Percentiles rank a stretch among this genome's conserved stretches.
phyloP scores from a whole-genome alignment of 2,329 filamentous ascomycete species.

The Penicillium freii region DNA sequence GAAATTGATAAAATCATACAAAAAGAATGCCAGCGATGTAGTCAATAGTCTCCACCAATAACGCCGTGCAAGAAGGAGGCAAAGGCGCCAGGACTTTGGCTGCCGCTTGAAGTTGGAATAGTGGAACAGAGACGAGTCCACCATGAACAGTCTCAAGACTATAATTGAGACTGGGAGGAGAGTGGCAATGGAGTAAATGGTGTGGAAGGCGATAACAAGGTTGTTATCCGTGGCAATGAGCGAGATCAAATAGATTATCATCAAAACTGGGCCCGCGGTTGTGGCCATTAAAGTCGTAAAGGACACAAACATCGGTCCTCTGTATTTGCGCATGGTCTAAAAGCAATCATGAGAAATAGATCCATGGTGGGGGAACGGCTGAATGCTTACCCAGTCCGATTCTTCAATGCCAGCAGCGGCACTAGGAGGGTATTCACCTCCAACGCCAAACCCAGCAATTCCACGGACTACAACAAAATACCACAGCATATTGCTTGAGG shows the following conservation, averaged over 20 bases:
- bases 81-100: slow-evolving; percentile 25
- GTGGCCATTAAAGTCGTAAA: slow-evolving; percentile 41
- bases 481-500: slow-evolving; percentile 38
- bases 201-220: slow-evolving; percentile 30
- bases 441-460: slow-evolving; percentile 39
- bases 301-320: slow-evolving; percentile 37
- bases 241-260: slow-evolving; percentile 38
- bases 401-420: slow-evolving; percentile 40
- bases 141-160: slow-evolving; percentile 36
- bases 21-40: slow-evolving; percentile 36
- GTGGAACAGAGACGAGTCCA: slow-evolving; percentile 34
- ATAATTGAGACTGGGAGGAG: slow-evolving; percentile 35
- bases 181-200: slow-evolving; percentile 34
- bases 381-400: slow-evolving; percentile 29
- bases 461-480: slow-evolving; percentile 39
- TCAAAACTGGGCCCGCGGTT: slow-evolving; percentile 32
- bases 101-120: slow-evolving; percentile 34
- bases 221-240: slow-evolving; percentile 39
- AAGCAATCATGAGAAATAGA: background rate
- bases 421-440: slow-evolving; percentile 41
- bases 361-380: background rate
- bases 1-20: slow-evolving; percentile 42
- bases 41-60: slow-evolving; percentile 32
- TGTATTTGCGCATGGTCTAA: slow-evolving; percentile 26
- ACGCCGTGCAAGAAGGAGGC: slow-evolving; percentile 26